A percentile compares a stretch with the other conserved stretches of the same genome.
Evolutionary conservation across 1,139 yeast species (phyloP).

Genomic region (Candida neerlandica): DNA sequence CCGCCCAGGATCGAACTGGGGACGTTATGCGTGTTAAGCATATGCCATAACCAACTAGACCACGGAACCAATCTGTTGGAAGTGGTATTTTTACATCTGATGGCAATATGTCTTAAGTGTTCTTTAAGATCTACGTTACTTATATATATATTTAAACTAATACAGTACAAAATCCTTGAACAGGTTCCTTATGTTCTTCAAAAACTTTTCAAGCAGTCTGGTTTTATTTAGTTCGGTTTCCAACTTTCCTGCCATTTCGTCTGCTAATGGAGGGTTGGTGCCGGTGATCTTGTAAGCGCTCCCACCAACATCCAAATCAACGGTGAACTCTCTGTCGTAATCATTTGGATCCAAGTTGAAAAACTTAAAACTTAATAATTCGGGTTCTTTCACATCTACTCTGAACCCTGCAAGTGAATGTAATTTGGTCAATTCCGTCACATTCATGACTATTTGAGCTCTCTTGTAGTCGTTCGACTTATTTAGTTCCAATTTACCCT

Average conservation of each 20-base stretch:
- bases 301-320: slow-evolving; percentile 41
- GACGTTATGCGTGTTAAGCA: slow-evolving; percentile 99
- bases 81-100: background rate
- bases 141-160: background rate
- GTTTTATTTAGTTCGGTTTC: slow-evolving; percentile 36
- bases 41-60: slow-evolving; percentile 99
- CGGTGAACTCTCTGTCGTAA: slow-evolving; percentile 36
- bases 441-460: slow-evolving; percentile 25
- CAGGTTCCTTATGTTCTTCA: slow-evolving; percentile 34
- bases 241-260: slow-evolving; percentile 22
- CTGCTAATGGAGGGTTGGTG: slow-evolving; percentile 35
- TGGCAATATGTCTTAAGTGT: too few relatives aligned
- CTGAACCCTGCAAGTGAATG: slow-evolving; percentile 50
- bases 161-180: slow-evolving; percentile 15
- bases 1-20: slow-evolving; percentile 99
- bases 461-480: slow-evolving; percentile 6
- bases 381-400: slow-evolving; percentile 42
- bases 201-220: slow-evolving; percentile 40
- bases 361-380: slow-evolving; percentile 42
- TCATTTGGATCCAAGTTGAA: slow-evolving; percentile 45
- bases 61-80: slow-evolving; percentile 50
- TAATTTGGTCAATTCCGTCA: slow-evolving; percentile 42
- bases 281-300: slow-evolving; percentile 33
- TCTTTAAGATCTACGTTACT: too few relatives aligned
- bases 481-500: slow-evolving; percentile 11